A percentile compares a stretch with the other conserved stretches of the same genome.
phyloP scores from a whole-genome alignment of 2,329 filamentous ascomycete genomes.

The Colletotrichum acutatum region DNA sequence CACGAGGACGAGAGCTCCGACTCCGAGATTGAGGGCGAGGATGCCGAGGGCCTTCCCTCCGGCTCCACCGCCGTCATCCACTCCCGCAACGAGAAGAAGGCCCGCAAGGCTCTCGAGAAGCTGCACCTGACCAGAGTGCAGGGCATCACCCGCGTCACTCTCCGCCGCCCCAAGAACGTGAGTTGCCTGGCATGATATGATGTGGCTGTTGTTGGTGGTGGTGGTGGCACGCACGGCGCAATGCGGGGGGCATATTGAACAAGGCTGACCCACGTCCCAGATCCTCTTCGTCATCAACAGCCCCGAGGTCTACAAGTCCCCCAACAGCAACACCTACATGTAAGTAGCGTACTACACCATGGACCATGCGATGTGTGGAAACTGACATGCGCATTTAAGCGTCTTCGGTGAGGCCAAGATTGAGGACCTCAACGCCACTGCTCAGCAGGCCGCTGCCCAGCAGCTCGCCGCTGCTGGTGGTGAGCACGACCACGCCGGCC shows the following conservation, averaged over 20 bases:
- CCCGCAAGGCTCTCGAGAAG: conserved; percentile 98
- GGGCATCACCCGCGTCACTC: conserved; percentile 97
- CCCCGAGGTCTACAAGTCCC: conserved; percentile 99
- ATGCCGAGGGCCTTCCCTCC: conserved; percentile 74
- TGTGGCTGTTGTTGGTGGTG: background rate
- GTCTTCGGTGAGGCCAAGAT: conserved; percentile 99
- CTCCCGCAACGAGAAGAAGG: conserved; percentile 99
- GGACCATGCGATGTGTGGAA: background rate
- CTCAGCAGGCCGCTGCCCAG: conserved; percentile 94
- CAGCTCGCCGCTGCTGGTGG: conserved; percentile 84
- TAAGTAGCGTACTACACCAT: conserved; percentile 63
- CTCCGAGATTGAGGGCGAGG: conserved; percentile 82
- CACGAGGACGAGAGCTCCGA: conserved; percentile 79
- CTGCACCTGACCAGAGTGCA: conserved; percentile 95
- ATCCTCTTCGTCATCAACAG: conserved; percentile 99
- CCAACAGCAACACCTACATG: conserved; percentile 99
- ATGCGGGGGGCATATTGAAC: conserved; percentile 13
- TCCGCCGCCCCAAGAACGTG: conserved; percentile 99
- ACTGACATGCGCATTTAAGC: conserved; percentile 49
- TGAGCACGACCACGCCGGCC: conserved; percentile 73
- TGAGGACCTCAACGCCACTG: conserved; percentile 98
- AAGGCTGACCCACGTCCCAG: conserved; percentile 58
- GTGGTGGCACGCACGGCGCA: background rate
- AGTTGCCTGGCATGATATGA: conserved; percentile 55
- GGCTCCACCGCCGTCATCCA: conserved; percentile 92